Evolutionary conservation across 164 flowering plant species (phyloP).

Genomic region (Brasenia schreberi): DNA sequence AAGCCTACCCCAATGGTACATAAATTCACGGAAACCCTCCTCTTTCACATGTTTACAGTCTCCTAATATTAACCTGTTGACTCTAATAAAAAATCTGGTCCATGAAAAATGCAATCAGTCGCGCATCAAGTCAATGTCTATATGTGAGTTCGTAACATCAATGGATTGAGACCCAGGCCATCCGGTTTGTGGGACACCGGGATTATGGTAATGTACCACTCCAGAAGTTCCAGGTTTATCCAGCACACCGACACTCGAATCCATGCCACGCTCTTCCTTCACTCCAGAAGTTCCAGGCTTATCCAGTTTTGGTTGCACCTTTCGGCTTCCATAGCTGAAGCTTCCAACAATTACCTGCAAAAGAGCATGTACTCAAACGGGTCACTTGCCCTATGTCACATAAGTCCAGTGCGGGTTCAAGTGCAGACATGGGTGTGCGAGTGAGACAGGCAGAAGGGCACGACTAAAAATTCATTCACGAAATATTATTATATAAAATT

Average conservation of each 20-base stretch:
- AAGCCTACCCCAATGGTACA: too few species aligned
- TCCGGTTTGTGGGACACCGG: not conserved
- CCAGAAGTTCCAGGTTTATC: not conserved
- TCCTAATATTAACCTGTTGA: not conserved
- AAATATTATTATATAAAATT: too few species aligned
- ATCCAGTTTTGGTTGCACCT: conserved; percentile 1
- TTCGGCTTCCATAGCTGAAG: conserved; percentile 36
- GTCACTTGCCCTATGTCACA: not conserved
- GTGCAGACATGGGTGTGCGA: not conserved
- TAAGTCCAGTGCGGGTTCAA: not conserved
- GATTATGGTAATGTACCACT: not conserved
- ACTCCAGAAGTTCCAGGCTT: not conserved
- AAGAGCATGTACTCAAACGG: not conserved
- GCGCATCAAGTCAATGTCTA: conserved; percentile 69
- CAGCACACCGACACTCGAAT: not conserved
- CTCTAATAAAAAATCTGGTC: not conserved
- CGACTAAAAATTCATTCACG: too few species aligned
- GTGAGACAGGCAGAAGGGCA: too few species aligned
- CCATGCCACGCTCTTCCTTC: not conserved
- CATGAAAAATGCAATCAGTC: conserved; percentile 16
- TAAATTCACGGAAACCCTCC: not conserved
- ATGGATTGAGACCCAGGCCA: conserved; percentile 50
- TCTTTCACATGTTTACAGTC: not conserved
- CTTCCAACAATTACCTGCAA: conserved; percentile 64
- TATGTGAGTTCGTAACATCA: conserved; percentile 37